These are phyloP conservation scores for Spiromastix sp. DNA, from an alignment of 2,329 filamentous ascomycete species.

Conservation along the genomic window DNA sequence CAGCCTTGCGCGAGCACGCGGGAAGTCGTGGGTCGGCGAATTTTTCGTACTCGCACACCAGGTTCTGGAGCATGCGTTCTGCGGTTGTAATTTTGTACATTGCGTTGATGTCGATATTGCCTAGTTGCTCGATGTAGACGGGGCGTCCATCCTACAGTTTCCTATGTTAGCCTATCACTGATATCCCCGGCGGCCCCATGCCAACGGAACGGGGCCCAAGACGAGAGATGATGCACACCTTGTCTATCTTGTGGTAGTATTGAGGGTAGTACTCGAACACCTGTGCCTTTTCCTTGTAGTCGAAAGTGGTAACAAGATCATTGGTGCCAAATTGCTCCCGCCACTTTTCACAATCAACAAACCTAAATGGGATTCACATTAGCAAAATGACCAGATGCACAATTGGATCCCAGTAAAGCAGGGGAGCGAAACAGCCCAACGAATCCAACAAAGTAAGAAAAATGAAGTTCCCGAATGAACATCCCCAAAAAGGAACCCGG, in stretches of 20 bases:
- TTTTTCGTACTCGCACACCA: conserved; percentile 97
- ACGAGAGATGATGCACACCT: conserved; percentile 28
- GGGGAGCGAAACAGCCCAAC: too few relatives aligned
- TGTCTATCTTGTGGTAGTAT: conserved; percentile 82
- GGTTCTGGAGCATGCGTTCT: conserved; percentile 92
- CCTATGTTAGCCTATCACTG: not conserved
- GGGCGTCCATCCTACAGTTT: conserved; percentile 79
- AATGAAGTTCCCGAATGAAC: not conserved
- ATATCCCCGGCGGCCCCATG: too few relatives aligned
- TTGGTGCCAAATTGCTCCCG: conserved; percentile 78
- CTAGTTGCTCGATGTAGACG: conserved; percentile 92
- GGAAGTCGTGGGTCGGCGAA: conserved; percentile 85
- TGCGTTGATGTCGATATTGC: conserved; percentile 78
- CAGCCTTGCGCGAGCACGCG: conserved; percentile 86
- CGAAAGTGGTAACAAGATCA: conserved; percentile 66
- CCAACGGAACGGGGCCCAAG: not conserved
- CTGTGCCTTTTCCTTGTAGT: conserved; percentile 75
- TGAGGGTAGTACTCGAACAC: conserved; percentile 91
- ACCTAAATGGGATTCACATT: conserved; percentile 65
- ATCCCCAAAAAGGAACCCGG: conserved; percentile 1
- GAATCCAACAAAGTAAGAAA: not conserved
- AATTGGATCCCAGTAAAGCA: too few relatives aligned
- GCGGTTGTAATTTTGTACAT: conserved; percentile 89
- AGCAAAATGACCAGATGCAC: too few relatives aligned
- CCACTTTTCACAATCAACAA: conserved; percentile 84